Percentiles rank a stretch among this genome's conserved stretches.
phyloP scores from a whole-genome alignment of 2,329 filamentous ascomycete genomes.

The Cladophialophora bantiana region DNA sequence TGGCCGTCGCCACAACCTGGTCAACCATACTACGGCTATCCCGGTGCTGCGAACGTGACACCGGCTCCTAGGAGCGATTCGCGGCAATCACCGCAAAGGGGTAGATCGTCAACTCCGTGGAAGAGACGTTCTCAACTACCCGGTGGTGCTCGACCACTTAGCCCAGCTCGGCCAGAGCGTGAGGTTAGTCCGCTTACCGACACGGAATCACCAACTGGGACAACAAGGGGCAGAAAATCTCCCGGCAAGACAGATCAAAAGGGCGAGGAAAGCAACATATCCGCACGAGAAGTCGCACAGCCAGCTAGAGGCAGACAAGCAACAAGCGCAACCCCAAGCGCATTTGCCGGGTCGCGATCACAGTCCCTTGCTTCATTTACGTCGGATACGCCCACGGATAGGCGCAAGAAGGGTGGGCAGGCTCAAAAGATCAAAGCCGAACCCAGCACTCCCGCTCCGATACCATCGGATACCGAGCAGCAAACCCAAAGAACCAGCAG shows the following conservation, averaged over 20 bases:
- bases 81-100: conserved; percentile 19
- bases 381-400: conserved; percentile 37
- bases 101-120: conserved; percentile 40
- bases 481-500: conserved; percentile 44
- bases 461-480: conserved; percentile 46
- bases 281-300: conserved; percentile 16
- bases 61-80: conserved; percentile 32
- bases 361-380: conserved; percentile 38
- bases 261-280: conserved; percentile 10
- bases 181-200: conserved; percentile 41
- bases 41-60: conserved; percentile 36
- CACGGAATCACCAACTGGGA: conserved; percentile 30
- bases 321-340: conserved; percentile 36
- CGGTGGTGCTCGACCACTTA: conserved; percentile 24
- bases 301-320: conserved; percentile 30
- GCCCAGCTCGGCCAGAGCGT: conserved; percentile 38
- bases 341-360: conserved; percentile 33
- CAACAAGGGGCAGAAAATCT: conserved; percentile 24
- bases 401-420: conserved; percentile 30
- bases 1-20: conserved; percentile 33
- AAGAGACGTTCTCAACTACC: conserved; percentile 31
- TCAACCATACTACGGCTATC: conserved; percentile 34
- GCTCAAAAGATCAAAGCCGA: conserved; percentile 39
- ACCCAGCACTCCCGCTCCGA: conserved; percentile 47
- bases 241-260: conserved; percentile 24